Percentiles rank a stretch among this genome's conserved stretches.
phyloP scores from a whole-genome alignment of 805 yeast species.

The Naumovozyma baii region DNA sequence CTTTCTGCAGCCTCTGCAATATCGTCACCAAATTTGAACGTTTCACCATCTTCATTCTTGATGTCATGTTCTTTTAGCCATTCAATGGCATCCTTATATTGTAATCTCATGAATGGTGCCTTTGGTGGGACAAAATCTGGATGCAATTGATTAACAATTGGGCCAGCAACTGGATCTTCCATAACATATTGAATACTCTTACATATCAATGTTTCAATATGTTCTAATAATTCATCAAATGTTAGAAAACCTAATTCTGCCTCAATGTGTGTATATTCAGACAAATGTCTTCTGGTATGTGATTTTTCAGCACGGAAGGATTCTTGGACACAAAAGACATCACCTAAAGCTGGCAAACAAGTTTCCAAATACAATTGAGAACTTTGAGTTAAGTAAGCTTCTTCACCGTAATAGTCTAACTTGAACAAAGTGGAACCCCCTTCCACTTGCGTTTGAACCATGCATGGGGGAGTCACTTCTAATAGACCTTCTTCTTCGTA shows the following conservation, averaged over 20 bases:
- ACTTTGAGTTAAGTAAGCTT: constrained; percentile 92
- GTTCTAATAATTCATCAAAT: constrained; percentile 78
- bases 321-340: constrained; percentile 94
- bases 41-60: constrained; percentile 88
- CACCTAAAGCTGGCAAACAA: constrained; percentile 91
- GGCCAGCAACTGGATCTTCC: constrained; percentile 88
- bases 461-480: constrained; percentile 98
- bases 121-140: constrained; percentile 79
- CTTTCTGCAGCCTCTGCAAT: constrained; percentile 99
- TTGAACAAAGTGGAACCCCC: constrained; percentile 96
- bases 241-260: constrained; percentile 81
- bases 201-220: constrained; percentile 72
- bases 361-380: constrained; percentile 96
- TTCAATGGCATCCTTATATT: constrained; percentile 79
- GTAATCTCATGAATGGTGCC: constrained; percentile 84
- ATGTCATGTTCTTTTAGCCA: constrained; percentile 96
- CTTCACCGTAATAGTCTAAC: constrained; percentile 91
- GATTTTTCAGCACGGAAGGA: constrained; percentile 98
- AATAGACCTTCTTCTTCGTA: constrained; percentile 62
- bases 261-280: constrained; percentile 96
- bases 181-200: constrained; percentile 63
- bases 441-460: constrained; percentile 99
- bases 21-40: constrained; percentile 94
- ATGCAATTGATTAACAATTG: constrained; percentile 82
- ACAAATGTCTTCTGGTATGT: constrained; percentile 95